A percentile compares a stretch with the other conserved stretches of the same genome.
These are phyloP conservation scores for Capsella bursapastoris DNA, from an alignment of 345 rosid genomes.

Conservation along the genomic window DNA sequence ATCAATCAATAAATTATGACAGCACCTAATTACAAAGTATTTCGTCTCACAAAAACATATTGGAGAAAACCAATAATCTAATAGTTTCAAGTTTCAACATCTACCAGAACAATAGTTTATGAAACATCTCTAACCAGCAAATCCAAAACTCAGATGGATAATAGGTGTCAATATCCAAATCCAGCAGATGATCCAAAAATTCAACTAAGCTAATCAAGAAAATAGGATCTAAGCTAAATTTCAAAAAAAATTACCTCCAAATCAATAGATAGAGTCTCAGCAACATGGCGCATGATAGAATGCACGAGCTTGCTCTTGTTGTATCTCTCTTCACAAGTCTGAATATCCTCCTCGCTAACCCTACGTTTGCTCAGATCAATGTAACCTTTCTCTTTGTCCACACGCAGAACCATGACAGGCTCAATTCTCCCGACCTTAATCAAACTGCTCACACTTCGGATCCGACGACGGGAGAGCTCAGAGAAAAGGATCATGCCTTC, in stretches of 20 bases:
- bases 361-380: conserved; percentile 96
- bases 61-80: not conserved
- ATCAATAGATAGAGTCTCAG: conserved; percentile 82
- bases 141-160: not conserved
- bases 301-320: conserved; percentile 99
- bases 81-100: not conserved
- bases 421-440: conserved; percentile 96
- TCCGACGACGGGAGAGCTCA: conserved; percentile 98
- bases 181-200: not conserved
- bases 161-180: not conserved
- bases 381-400: conserved; percentile 94
- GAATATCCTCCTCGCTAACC: conserved; percentile 94
- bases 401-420: conserved; percentile 99
- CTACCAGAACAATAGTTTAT: not conserved
- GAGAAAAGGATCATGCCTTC: conserved; percentile 98
- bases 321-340: conserved; percentile 93
- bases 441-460: conserved; percentile 92
- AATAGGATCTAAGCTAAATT: not conserved
- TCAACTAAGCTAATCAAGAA: not conserved
- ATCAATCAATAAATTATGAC: not conserved
- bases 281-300: conserved; percentile 97
- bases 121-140: not conserved
- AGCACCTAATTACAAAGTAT: not conserved
- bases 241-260: conserved; percentile 64
- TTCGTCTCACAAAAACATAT: not conserved